Base-by-base conservation (phyloP, 2,329 filamentous ascomycete species). In the Curvularia sp. region DNA sequence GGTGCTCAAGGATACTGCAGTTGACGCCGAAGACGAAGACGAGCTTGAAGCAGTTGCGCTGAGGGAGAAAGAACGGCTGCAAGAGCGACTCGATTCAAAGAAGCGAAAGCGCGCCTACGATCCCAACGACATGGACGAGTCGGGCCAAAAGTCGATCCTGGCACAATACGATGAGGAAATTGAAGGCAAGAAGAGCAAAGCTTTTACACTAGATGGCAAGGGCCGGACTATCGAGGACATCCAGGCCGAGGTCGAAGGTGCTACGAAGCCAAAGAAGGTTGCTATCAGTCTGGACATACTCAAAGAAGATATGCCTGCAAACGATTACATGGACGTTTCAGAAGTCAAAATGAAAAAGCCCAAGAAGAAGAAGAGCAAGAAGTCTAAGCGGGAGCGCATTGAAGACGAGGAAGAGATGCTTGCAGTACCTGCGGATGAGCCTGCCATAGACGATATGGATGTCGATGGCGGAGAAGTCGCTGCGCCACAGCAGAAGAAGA, bases 131-230 rank as follows among this genome's bases (percentile, higher is more conserved):
- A 81, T 89, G 32, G 89, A 82, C 45, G 82, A 90, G 43, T 84
- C 87, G 27, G 89, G 85, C 12, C 82, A 88, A 57, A 84, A 84
- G 18, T 84, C 85, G 5, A 87, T 99, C 23, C 80, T 99, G 41
- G 87, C 91, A 13, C 94, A 99, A 68, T 99, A 99, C 72, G 95
- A 98, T 69, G 95, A 98, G 64, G 94, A 97, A 72, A 96, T 97
- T 52, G 86, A 90, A 34, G 93, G 93, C 54, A 97, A 96, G 79
- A 95, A 96, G 80, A 82, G 84, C 55, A 97, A 96, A 74, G 85
- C 86, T 23, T 99, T 99, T 69, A 97, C 91, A 0, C 81, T 99
- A 15, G 92, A 96, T 75, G 88, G 88, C 2, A 84, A 88, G 60
- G 93, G 93, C 2, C 88, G 86, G 32, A 88, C 83, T 1, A 66